Base-by-base conservation (phyloP, 2,329 filamentous ascomycete species). In the Pyricularia sp. region DNA sequence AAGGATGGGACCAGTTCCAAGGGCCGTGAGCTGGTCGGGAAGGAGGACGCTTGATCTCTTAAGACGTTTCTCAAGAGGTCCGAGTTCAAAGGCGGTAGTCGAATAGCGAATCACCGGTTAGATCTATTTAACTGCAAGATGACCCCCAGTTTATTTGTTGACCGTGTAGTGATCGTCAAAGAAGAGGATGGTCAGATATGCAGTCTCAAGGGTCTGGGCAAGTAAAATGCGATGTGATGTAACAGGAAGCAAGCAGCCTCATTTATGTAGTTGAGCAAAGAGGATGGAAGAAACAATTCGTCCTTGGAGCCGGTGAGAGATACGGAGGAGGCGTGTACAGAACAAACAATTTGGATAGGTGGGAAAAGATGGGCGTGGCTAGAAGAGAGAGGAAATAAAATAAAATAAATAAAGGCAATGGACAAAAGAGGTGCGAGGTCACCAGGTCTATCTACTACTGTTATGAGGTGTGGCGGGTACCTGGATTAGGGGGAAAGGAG, bases 181-280 rank as follows among this genome's bases (percentile, higher is more conserved):
- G 57, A 60, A 60, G 12, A 60, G 24, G 57, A 60, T 60, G 57
- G 24, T 26, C 24, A 60, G 57, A 26, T 26, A 60, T 60, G 57
- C 49, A 33, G 49, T 22, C 62, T 30, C 62, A 63, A 63, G 62
- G 22, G 35, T 28, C 35, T 30, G 28, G 62, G 40, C 40, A 28
- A 63, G 35, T 28, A 35, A 63, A 53, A 63, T 28, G 35, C 62
- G 22, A 53, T 24, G 62, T 63, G 62, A 63, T 63, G 62, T 53
- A 63, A 63, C 62, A 62, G 40, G n/a, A 33, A 62, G 40, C 62
- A 63, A 63, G 62, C 62, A 28, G 22, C 62, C 26, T 44, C 62
- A 28, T 63, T 62, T 49, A 49, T 49, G 40, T 49, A 49, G 40
- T 49, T 16, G 22, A 31, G 62, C 22, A 19, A 63, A 44, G 62